phyloP scores from a whole-genome alignment of 2,329 filamentous ascomycete species.

The Botryotinia narcissicola region DNA sequence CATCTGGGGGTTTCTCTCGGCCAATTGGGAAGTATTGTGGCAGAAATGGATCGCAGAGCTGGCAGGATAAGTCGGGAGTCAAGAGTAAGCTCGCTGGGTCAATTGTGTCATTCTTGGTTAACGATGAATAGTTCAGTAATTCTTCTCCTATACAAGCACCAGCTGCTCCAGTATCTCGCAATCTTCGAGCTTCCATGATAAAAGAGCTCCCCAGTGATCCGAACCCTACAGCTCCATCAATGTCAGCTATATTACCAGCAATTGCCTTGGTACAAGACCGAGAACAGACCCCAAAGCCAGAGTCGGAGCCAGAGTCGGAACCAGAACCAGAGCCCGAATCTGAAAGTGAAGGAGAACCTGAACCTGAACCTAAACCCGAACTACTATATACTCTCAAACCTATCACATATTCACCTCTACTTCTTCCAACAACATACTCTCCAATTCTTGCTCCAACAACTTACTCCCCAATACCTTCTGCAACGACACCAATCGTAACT shows the following conservation, averaged over 20 bases:
- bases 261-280: conserved; percentile 36
- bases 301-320: conserved; percentile 5
- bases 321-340: conserved; percentile 21
- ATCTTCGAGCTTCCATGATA: conserved; percentile 35
- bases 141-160: conserved; percentile 19
- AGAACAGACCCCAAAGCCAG: conserved; percentile 31
- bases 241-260: conserved; percentile 32
- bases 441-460: conserved; percentile 23
- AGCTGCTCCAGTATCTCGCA: conserved; percentile 22
- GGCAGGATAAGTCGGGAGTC: conserved; percentile 78
- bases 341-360: conserved; percentile 20
- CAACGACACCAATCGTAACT: not conserved
- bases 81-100: conserved; percentile 53
- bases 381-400: conserved; percentile 37
- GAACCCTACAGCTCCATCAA: conserved; percentile 35
- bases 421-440: conserved; percentile 26
- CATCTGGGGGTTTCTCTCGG: conserved; percentile 67
- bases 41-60: conserved; percentile 82
- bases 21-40: conserved; percentile 72
- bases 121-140: conserved; percentile 22
- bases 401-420: conserved; percentile 36
- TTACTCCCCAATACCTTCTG: conserved; percentile 20
- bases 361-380: conserved; percentile 28
- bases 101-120: conserved; percentile 8
- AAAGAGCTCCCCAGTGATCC: conserved; percentile 35